A percentile compares a stretch with the other conserved stretches of the same genome.
phyloP scores from a whole-genome alignment of 495 filamentous ascomycete species.

The Beverwykella pulmonaria region DNA sequence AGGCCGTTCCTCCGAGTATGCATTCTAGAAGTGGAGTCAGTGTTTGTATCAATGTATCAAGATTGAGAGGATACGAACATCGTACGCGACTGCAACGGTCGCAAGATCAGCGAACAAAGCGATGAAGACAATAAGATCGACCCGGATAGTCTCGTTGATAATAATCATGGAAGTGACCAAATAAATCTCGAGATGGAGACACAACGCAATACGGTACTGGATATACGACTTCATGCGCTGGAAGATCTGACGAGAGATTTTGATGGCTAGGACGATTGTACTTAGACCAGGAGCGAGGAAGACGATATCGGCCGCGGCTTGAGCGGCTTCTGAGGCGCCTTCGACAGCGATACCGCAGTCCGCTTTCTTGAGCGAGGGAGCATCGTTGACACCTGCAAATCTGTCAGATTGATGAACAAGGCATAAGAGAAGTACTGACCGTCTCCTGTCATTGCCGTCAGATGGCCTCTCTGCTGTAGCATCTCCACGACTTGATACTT shows the following conservation, averaged over 20 bases:
- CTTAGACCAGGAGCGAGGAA: conserved; percentile 77
- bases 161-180: conserved; percentile 78
- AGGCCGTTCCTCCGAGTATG: conserved; percentile 69
- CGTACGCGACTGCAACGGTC: conserved; percentile 75
- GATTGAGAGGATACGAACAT: conserved; percentile 40
- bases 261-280: conserved; percentile 77
- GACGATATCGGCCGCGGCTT: conserved; percentile 77
- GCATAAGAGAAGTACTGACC: conserved; percentile 32
- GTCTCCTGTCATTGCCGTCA: conserved; percentile 76
- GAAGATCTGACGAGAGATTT: conserved; percentile 78
- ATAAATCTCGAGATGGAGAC: conserved; percentile 76
- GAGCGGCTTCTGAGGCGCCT: conserved; percentile 74
- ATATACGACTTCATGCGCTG: conserved; percentile 83
- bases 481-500: conserved; percentile 80
- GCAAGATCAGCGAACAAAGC: conserved; percentile 77
- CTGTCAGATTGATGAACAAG: neutral
- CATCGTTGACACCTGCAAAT: conserved; percentile 66
- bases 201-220: conserved; percentile 78
- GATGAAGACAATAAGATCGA: conserved; percentile 74
- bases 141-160: conserved; percentile 69
- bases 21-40: conserved; percentile 49
- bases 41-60: neutral
- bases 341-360: conserved; percentile 79
- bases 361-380: conserved; percentile 72
- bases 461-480: conserved; percentile 72